Conservation (phyloP, 768 basidiomycete species). For the Hericium alpestre region DNA sequence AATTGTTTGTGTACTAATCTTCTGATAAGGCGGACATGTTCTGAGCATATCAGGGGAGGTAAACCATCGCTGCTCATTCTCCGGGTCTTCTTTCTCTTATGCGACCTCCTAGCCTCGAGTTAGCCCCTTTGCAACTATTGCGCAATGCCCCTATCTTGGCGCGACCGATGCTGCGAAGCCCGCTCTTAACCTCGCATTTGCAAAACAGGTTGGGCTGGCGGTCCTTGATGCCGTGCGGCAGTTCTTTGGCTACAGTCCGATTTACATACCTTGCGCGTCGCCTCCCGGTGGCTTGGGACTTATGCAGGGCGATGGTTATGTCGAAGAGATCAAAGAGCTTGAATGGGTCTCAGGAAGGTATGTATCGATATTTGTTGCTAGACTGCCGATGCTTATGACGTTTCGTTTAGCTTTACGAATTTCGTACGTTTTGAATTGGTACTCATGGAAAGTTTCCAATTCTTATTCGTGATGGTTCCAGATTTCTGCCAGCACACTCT, state of each 20-base stretch:
- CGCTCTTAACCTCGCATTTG: background rate
- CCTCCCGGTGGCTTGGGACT: background rate
- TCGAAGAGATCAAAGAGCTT: background rate
- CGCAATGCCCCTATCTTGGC: conserved; percentile 26
- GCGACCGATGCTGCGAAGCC: background rate
- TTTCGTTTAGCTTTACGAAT: background rate
- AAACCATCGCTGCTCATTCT: background rate
- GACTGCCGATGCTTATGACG: background rate
- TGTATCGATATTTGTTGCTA: background rate
- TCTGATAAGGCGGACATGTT: background rate
- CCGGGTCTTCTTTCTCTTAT: background rate
- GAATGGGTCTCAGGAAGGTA: background rate
- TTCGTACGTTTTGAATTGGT: background rate
- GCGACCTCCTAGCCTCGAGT: conserved; percentile 13
- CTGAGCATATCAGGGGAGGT: background rate
- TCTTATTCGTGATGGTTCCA: background rate
- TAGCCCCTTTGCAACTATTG: conserved; percentile 20
- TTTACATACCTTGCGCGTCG: background rate
- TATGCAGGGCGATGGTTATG: background rate
- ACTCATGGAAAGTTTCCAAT: background rate
- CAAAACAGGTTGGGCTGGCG: background rate
- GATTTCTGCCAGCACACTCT: background rate
- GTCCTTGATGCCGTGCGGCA: background rate
- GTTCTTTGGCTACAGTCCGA: background rate
- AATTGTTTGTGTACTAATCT: background rate